Evolutionary conservation across 2,329 filamentous ascomycete species (phyloP).

Genomic region (Zopfia rhizophila): DNA sequence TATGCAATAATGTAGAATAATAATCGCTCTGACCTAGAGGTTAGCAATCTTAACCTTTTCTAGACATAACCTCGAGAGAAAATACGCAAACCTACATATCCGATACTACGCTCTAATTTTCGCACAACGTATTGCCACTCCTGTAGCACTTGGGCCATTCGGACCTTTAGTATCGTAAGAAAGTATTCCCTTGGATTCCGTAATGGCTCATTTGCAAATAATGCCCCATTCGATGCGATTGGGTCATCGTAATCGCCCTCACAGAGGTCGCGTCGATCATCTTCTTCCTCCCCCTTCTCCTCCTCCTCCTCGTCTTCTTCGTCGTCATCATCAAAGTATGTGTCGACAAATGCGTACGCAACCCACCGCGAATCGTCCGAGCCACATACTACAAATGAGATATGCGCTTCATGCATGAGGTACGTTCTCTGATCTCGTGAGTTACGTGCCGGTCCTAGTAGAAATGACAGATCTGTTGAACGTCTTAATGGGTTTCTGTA

Average conservation of each 20-base stretch:
- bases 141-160: not conserved
- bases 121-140: constrained; percentile 3
- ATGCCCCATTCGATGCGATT: not conserved
- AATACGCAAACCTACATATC: constrained; percentile 8
- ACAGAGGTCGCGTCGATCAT: too few species aligned
- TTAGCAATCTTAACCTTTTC: constrained; percentile 1
- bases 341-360: constrained; percentile 6
- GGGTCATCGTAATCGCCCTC: constrained; percentile 7
- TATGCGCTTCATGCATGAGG: not conserved
- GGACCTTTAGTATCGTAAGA: not conserved
- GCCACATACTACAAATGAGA: constrained; percentile 5
- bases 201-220: constrained; percentile 4
- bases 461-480: too few species aligned
- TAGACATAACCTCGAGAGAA: not conserved
- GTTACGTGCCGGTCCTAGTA: too few species aligned
- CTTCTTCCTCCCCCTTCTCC: constrained; percentile 8
- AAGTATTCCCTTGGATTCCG: constrained; percentile 11
- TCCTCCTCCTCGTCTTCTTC: not conserved
- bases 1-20: too few species aligned
- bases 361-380: not conserved
- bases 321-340: constrained; percentile 1
- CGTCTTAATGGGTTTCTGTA: too few species aligned
- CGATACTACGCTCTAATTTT: not conserved
- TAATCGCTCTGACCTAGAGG: too few species aligned
- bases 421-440: too few species aligned